Evolutionary conservation across 805 yeast genomes (phyloP).

Genomic region (Candida ficus): DNA sequence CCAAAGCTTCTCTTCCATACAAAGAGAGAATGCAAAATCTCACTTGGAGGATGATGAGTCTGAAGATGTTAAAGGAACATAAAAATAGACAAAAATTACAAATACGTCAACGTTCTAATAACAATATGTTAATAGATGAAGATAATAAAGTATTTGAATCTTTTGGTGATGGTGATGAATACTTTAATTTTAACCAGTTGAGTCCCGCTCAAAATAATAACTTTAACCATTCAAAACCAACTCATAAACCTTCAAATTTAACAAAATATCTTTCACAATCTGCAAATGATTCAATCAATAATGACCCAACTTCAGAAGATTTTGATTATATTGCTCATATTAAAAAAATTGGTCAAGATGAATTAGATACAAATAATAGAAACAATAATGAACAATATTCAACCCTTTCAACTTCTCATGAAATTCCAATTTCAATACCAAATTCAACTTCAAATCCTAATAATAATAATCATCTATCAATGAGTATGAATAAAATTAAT

Average conservation of each 20-base stretch:
- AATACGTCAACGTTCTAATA: too few relatives aligned
- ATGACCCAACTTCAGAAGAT: slow-evolving; percentile 47
- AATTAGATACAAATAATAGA: slow-evolving; percentile 4
- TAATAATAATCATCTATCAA: slow-evolving; percentile 2
- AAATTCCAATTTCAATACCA: slow-evolving; percentile 13
- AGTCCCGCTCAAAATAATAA: background rate
- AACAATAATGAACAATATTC: slow-evolving; percentile 2
- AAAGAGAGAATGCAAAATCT: slow-evolving; percentile 74
- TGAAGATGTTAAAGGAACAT: slow-evolving; percentile 27
- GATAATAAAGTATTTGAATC: background rate
- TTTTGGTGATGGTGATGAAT: slow-evolving; percentile 20
- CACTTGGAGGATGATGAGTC: slow-evolving; percentile 83
- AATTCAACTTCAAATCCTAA: background rate
- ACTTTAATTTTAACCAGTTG: slow-evolving; percentile 15
- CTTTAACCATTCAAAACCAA: background rate
- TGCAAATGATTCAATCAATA: slow-evolving; percentile 4
- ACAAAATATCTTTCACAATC: slow-evolving; percentile 20
- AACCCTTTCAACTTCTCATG: slow-evolving; percentile 4
- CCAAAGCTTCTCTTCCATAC: slow-evolving; percentile 70
- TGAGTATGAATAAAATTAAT: slow-evolving; percentile 1
- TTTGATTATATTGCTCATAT: slow-evolving; percentile 65
- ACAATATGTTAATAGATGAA: background rate
- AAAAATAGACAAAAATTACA: background rate
- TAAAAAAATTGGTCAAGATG: slow-evolving; percentile 46
- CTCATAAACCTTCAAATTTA: slow-evolving; percentile 17